Conservation (phyloP, 192 early-diverging fungal genomes). For the Tieghemiomyces parasiticus region DNA sequence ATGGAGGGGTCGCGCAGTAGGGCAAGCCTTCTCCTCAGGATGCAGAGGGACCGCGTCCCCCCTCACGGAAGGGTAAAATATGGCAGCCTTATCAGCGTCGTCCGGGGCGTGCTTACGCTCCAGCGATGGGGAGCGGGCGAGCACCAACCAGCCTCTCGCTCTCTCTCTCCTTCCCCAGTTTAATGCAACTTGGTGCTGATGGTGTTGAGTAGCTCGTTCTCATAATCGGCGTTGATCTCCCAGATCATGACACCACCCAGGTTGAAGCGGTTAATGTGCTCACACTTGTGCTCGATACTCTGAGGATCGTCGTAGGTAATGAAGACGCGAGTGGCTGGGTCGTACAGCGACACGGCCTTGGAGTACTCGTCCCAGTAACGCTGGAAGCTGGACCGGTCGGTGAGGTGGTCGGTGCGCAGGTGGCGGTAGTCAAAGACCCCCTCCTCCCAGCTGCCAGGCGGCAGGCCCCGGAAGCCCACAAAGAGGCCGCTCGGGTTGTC, state of each 20-base stretch:
- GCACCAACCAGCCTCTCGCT: too few species aligned
- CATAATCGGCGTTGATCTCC: constrained; percentile 45
- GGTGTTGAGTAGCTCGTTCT: constrained; percentile 9
- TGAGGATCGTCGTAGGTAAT: constrained; percentile 70
- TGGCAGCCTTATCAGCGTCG: too few species aligned
- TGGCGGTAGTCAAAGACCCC: constrained; percentile 85
- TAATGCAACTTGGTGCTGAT: constrained; percentile 1
- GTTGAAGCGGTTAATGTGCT: constrained; percentile 35
- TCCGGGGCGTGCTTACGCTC: too few species aligned
- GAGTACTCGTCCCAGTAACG: constrained; percentile 64
- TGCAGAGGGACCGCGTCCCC: too few species aligned
- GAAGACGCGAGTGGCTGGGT: constrained; percentile 43
- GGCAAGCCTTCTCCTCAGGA: too few species aligned
- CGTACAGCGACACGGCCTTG: constrained; percentile 72
- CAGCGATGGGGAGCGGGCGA: too few species aligned
- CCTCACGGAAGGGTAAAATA: too few species aligned
- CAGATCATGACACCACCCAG: constrained; percentile 71
- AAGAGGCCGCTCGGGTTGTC: constrained; percentile 37
- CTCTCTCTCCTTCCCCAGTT: too few species aligned
- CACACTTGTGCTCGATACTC: constrained; percentile 45
- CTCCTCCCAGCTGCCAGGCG: constrained; percentile 72
- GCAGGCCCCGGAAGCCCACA: constrained; percentile 45
- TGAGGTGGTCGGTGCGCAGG: constrained; percentile 28
- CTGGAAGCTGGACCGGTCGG: constrained; percentile 36
- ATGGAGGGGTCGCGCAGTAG: too few species aligned